A percentile compares a stretch with the other conserved stretches of the same genome.
phyloP scores from a whole-genome alignment of 2,329 filamentous ascomycete species.

The Trichophyton benhamiae region DNA sequence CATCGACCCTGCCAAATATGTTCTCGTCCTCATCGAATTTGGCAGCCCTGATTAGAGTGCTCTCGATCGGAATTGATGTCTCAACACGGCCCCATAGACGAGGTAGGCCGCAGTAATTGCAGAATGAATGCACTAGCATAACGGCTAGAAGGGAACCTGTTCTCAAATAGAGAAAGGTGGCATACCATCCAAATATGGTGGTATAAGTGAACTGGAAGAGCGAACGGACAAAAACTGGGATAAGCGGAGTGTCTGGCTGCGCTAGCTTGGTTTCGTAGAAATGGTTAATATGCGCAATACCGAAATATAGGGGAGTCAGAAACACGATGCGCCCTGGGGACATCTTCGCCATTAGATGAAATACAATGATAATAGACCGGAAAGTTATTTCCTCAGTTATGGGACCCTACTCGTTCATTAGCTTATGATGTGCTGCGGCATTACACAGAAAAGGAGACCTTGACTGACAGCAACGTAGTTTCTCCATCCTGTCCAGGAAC shows the following conservation, averaged over 20 bases:
- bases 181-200: constrained; percentile 84
- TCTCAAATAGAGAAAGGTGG: constrained; percentile 74
- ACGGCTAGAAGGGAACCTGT: constrained; percentile 70
- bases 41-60: constrained; percentile 28
- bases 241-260: constrained; percentile 55
- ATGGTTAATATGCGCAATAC: constrained; percentile 86
- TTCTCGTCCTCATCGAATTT: constrained; percentile 22
- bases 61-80: constrained; percentile 32
- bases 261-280: constrained; percentile 87
- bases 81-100: constrained; percentile 70
- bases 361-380: constrained; percentile 70
- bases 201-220: constrained; percentile 82
- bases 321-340: constrained; percentile 54
- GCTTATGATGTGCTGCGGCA: not conserved
- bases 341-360: constrained; percentile 61
- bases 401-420: constrained; percentile 48
- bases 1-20: constrained; percentile 17
- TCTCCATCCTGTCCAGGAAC: constrained; percentile 70
- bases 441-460: not conserved
- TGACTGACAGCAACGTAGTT: constrained; percentile 69
- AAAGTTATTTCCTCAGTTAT: constrained; percentile 90
- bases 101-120: constrained; percentile 84
- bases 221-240: constrained; percentile 55
- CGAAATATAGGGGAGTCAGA: constrained; percentile 76
- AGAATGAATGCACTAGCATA: constrained; percentile 71